Conservation (phyloP, 1,284 basidiomycete genomes). For the Ganoderma leucocontextum region DNA sequence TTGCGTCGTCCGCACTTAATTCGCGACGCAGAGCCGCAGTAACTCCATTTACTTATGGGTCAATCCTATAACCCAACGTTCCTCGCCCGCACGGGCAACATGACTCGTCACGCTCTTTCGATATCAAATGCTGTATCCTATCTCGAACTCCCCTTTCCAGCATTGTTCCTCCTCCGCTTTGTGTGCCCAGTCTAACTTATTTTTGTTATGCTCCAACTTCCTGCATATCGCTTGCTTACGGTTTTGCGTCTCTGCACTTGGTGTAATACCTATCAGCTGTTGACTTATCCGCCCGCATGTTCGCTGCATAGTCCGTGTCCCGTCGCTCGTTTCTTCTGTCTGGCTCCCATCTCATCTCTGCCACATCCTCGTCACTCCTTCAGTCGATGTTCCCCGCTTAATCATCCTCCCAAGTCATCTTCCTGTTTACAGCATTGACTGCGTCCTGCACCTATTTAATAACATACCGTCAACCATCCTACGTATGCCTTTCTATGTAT, state of each 20-base stretch:
- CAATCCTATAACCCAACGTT: neutral
- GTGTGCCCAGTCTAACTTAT: neutral
- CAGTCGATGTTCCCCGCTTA: neutral
- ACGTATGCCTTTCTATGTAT: neutral
- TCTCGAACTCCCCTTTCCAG: neutral
- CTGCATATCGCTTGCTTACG: constrained; percentile 8
- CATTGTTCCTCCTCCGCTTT: neutral
- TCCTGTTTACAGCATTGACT: neutral
- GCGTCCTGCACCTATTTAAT: neutral
- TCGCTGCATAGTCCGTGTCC: neutral
- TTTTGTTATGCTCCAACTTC: neutral
- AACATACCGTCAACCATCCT: neutral
- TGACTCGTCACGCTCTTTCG: neutral
- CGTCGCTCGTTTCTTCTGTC: neutral
- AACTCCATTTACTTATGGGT: neutral
- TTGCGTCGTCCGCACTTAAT: neutral
- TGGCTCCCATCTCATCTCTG: neutral
- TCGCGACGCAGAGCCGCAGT: neutral
- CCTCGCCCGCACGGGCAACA: neutral
- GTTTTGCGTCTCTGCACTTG: constrained; percentile 1
- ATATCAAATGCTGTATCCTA: constrained; percentile 4
- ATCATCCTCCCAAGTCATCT: neutral
- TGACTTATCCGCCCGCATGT: neutral
- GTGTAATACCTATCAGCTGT: neutral
- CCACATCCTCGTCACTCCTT: neutral